Evolutionary conservation across 192 early-diverging fungal species (phyloP).

Genomic region (Coemansia sp.): DNA sequence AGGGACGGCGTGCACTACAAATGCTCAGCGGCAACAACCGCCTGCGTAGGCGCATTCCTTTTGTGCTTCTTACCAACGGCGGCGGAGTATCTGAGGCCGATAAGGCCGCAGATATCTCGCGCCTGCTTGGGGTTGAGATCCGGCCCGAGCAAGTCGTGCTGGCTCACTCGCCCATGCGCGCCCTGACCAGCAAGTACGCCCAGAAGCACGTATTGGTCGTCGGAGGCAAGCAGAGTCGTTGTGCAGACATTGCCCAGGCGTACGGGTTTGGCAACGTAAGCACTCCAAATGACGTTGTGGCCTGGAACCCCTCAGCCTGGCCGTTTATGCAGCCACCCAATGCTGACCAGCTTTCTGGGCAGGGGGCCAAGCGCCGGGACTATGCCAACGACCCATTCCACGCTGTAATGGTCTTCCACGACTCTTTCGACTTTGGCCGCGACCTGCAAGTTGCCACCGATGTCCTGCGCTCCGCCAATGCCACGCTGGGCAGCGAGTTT

Average conservation of each 20-base stretch:
- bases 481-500: conserved; percentile 62
- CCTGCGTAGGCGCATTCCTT: conserved; percentile 63
- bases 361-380: conserved; percentile 13
- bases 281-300: conserved; percentile 69
- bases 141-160: conserved; percentile 71
- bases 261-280: conserved; percentile 76
- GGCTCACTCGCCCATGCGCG: conserved; percentile 87
- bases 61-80: conserved; percentile 87
- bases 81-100: conserved; percentile 77
- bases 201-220: conserved; percentile 73
- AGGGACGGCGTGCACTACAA: conserved; percentile 68
- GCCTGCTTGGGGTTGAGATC: conserved; percentile 63
- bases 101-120: conserved; percentile 72
- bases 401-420: conserved; percentile 84
- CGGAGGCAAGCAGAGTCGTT: conserved; percentile 65
- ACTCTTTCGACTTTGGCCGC: conserved; percentile 86
- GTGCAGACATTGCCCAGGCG: conserved; percentile 65
- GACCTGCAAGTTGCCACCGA: conserved; percentile 85
- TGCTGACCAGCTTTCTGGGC: conserved; percentile 5
- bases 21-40: conserved; percentile 67
- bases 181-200: conserved; percentile 64
- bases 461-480: conserved; percentile 65
- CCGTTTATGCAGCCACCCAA: conserved; percentile 59
- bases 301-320: conserved; percentile 69
- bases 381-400: conserved; percentile 61